These are phyloP conservation scores for Kondoa malvinella DNA, from an alignment of 768 basidiomycete genomes.

Conservation along the genomic window DNA sequence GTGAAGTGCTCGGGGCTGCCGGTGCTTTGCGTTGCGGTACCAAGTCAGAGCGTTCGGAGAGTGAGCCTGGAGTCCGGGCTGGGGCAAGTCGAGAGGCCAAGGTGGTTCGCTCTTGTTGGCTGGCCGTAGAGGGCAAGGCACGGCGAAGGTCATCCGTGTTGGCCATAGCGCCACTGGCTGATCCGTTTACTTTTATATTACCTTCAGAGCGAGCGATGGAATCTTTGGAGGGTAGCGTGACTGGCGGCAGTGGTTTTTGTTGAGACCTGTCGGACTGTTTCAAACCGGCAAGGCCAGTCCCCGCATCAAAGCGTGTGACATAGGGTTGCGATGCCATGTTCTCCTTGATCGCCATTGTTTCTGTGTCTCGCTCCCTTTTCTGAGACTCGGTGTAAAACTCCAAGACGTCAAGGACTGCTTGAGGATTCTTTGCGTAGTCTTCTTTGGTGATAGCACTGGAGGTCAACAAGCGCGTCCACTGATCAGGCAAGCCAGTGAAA, in stretches of 20 bases:
- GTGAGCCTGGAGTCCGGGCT: too few species aligned
- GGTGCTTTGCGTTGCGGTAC: too few species aligned
- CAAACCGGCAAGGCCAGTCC: constrained; percentile 72
- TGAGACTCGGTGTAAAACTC: constrained; percentile 98
- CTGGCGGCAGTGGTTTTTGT: constrained; percentile 33
- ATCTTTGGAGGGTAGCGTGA: background rate
- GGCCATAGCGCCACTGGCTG: too few species aligned
- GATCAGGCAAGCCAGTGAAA: constrained; percentile 92
- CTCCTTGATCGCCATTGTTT: constrained; percentile 14
- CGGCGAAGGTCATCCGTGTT: too few species aligned
- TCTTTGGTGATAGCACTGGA: constrained; percentile 95
- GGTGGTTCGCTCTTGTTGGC: too few species aligned
- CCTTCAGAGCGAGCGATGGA: too few species aligned
- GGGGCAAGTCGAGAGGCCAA: too few species aligned
- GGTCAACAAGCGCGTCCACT: constrained; percentile 92
- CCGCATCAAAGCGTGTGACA: constrained; percentile 70
- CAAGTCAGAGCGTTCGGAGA: too few species aligned
- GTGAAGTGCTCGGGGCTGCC: too few species aligned
- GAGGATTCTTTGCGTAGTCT: constrained; percentile 90
- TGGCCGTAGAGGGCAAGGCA: too few species aligned
- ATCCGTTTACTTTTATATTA: too few species aligned
- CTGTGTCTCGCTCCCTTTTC: constrained; percentile 68
- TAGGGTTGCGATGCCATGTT: constrained; percentile 28
- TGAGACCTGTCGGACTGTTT: constrained; percentile 25
- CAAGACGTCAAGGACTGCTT: constrained; percentile 89